These are phyloP conservation scores for Saussurea involucrata DNA, from an alignment of 129 eudicot genomes.

Conservation along the genomic window DNA sequence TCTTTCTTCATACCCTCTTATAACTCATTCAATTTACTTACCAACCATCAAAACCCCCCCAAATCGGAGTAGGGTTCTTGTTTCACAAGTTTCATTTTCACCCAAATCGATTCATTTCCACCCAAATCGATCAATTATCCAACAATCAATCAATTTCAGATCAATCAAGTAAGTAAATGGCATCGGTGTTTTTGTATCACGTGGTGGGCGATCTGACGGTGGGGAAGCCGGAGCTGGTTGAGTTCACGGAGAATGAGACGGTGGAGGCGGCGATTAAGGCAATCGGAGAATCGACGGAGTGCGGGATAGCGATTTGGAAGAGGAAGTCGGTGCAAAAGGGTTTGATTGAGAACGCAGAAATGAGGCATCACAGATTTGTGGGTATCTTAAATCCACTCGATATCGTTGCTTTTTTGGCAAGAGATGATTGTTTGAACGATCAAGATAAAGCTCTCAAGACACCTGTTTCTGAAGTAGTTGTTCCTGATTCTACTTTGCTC, in stretches of 20 bases:
- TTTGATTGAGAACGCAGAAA: conserved; percentile 59
- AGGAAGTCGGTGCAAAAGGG: conserved; percentile 52
- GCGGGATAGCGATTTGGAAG: conserved; percentile 83
- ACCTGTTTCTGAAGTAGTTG: conserved; percentile 76
- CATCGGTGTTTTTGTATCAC: conserved; percentile 84
- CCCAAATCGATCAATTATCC: too few species aligned
- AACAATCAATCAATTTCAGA: not conserved
- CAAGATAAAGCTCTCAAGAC: conserved; percentile 78
- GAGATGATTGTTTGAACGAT: conserved; percentile 65
- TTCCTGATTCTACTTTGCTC: conserved; percentile 52
- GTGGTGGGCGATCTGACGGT: conserved; percentile 99
- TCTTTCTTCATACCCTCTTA: conserved; percentile 73
- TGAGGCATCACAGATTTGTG: conserved; percentile 78
- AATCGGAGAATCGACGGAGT: conserved; percentile 78
- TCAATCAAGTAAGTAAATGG: conserved; percentile 18
- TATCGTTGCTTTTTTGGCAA: conserved; percentile 79
- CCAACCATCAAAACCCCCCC: not conserved
- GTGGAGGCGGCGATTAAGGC: conserved; percentile 82
- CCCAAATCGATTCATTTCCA: not conserved
- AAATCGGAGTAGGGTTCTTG: not conserved
- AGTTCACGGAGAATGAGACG: conserved; percentile 72
- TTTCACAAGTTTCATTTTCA: not conserved
- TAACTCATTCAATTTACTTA: conserved; percentile 17
- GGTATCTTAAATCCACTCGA: conserved; percentile 82
- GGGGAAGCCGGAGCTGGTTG: conserved; percentile 89